These are phyloP conservation scores for Medicago ruthenica DNA, from an alignment of 306 rosid genomes.

Conservation along the genomic window DNA sequence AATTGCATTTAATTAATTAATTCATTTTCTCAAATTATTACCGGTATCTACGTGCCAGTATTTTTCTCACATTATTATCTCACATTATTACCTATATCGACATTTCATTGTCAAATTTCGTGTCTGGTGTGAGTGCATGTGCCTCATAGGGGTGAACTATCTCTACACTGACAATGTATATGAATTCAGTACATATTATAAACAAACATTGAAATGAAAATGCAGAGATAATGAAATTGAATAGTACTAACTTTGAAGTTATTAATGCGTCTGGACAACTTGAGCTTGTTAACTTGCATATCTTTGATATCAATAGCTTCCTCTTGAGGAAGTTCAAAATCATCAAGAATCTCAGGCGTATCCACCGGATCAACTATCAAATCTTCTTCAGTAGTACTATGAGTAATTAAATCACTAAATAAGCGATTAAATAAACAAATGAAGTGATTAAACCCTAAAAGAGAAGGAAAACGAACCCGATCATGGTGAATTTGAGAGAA, in stretches of 20 bases:
- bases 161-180: not conserved
- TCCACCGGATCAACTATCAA: conserved; percentile 76
- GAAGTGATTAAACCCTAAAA: not conserved
- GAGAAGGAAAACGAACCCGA: conserved; percentile 49
- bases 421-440: not conserved
- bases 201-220: not conserved
- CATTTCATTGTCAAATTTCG: no score
- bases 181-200: not conserved
- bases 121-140: no score
- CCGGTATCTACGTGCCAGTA: no score
- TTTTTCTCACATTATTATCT: no score
- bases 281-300: conserved; percentile 71
- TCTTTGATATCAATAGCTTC: conserved; percentile 83
- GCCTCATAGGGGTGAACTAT: not conserved
- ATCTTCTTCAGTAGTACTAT: conserved; percentile 87
- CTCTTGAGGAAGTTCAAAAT: conserved; percentile 80
- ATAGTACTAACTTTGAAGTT: conserved; percentile 57
- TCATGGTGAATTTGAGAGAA: conserved; percentile 90
- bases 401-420: not conserved
- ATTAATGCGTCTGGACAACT: conserved; percentile 67
- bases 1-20: no score
- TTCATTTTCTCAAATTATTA: no score
- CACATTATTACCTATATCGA: no score
- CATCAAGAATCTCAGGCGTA: conserved; percentile 80
- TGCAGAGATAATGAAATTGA: not conserved